These are phyloP conservation scores for Alternaria triticina DNA, from an alignment of 2,329 filamentous ascomycete genomes.

Conservation along the genomic window DNA sequence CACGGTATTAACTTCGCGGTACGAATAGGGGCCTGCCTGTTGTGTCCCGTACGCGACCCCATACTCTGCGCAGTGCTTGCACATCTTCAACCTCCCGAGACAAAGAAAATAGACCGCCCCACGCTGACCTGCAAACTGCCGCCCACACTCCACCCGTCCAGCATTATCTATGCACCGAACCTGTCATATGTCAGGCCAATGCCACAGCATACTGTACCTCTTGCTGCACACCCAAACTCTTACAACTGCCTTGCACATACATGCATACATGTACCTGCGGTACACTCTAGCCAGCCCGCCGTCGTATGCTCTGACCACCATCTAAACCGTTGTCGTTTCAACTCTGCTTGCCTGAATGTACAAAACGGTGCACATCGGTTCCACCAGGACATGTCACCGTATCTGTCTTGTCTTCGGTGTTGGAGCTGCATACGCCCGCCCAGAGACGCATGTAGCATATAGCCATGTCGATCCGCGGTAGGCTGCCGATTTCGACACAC, in stretches of 20 bases:
- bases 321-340: constrained; percentile 5
- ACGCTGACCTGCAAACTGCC: constrained; percentile 3
- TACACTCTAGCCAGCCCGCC: neutral
- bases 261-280: constrained; percentile 8
- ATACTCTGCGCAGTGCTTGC: neutral
- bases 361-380: neutral
- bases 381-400: neutral
- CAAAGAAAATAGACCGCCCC: constrained; percentile 8
- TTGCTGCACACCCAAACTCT: constrained; percentile 4
- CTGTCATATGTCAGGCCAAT: constrained; percentile 15
- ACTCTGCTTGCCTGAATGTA: neutral
- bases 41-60: neutral
- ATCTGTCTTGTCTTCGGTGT: neutral
- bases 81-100: constrained; percentile 8
- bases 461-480: constrained; percentile 9
- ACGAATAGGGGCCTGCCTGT: constrained; percentile 15
- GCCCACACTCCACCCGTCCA: neutral
- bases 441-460: neutral
- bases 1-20: constrained; percentile 3
- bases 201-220: constrained; percentile 10
- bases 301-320: constrained; percentile 3
- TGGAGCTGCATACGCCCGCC: neutral
- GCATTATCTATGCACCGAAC: neutral
- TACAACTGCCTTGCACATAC: constrained; percentile 3
- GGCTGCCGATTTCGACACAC: neutral